These are phyloP conservation scores for Penicillium soppii DNA, from an alignment of 495 filamentous ascomycete species.

Conservation along the genomic window DNA sequence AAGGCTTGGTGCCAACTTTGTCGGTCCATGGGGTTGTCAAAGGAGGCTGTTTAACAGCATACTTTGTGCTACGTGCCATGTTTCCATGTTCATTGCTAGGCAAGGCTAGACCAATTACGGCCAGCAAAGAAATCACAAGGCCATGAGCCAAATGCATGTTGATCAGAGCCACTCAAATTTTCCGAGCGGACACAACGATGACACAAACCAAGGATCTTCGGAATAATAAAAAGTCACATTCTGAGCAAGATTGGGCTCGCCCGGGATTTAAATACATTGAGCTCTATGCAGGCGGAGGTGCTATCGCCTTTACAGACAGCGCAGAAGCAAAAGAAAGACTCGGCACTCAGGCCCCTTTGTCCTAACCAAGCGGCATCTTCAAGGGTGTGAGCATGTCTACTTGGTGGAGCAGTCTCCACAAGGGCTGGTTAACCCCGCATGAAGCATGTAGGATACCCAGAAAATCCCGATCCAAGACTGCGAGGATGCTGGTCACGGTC, in stretches of 20 bases:
- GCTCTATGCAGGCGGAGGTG: neutral
- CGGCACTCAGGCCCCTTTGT: constrained; percentile 11
- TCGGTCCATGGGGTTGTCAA: constrained; percentile 64
- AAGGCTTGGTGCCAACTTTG: constrained; percentile 59
- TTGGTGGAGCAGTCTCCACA: constrained; percentile 16
- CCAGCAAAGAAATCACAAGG: constrained; percentile 15
- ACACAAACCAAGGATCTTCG: neutral
- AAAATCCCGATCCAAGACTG: constrained; percentile 9
- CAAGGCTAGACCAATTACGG: constrained; percentile 13
- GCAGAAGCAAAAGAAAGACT: neutral
- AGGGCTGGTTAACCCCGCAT: constrained; percentile 16
- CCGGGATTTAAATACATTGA: constrained; percentile 16
- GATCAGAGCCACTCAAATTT: neutral
- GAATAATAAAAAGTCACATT: neutral
- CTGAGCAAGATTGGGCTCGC: neutral
- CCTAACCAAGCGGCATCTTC: constrained; percentile 3
- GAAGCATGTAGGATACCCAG: constrained; percentile 7
- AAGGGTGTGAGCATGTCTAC: constrained; percentile 6
- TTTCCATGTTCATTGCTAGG: constrained; percentile 8
- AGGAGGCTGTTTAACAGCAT: constrained; percentile 38
- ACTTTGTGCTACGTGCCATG: constrained; percentile 18
- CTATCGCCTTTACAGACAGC: constrained; percentile 2
- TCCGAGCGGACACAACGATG: neutral
- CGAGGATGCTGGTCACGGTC: neutral
- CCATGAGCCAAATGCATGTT: constrained; percentile 18